Evolutionary conservation across 1,284 basidiomycete genomes (phyloP).

Genomic region (Ganoderma sinense): DNA sequence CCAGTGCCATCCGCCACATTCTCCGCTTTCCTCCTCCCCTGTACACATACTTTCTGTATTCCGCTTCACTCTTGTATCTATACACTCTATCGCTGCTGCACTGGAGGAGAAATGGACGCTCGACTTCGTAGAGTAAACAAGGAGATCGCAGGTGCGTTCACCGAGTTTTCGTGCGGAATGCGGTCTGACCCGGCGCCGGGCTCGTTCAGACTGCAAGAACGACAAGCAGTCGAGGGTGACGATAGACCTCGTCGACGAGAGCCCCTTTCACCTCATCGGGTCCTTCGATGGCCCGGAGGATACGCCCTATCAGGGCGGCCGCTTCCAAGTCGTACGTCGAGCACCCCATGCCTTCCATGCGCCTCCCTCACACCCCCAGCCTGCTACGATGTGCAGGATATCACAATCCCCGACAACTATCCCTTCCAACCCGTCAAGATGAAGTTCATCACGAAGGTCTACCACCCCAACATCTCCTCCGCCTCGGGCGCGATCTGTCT

Average conservation of each 20-base stretch:
- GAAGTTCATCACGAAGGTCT: constrained; percentile 97
- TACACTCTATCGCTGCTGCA: constrained; percentile 4
- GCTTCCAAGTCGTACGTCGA: constrained; percentile 86
- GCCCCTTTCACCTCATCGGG: constrained; percentile 89
- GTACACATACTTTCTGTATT: constrained; percentile 18
- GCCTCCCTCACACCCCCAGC: background rate
- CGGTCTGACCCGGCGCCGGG: background rate
- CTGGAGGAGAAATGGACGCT: constrained; percentile 70
- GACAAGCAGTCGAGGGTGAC: constrained; percentile 88
- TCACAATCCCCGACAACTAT: constrained; percentile 93
- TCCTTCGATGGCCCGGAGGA: constrained; percentile 92
- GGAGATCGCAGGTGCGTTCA: constrained; percentile 80
- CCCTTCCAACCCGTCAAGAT: constrained; percentile 99
- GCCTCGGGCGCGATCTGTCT: constrained; percentile 94
- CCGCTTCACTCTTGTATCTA: constrained; percentile 16
- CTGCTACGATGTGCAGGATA: constrained; percentile 70
- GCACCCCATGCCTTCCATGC: background rate
- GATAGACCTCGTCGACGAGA: constrained; percentile 88
- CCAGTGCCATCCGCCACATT: constrained; percentile 10
- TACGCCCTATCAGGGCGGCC: constrained; percentile 94
- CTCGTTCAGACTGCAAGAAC: constrained; percentile 84
- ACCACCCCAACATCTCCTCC: constrained; percentile 97
- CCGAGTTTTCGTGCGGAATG: background rate
- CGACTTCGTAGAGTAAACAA: constrained; percentile 91
- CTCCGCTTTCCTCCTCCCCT: constrained; percentile 1